Conservation (phyloP, 2,329 filamentous ascomycete species). For the Xylariales sp. region DNA sequence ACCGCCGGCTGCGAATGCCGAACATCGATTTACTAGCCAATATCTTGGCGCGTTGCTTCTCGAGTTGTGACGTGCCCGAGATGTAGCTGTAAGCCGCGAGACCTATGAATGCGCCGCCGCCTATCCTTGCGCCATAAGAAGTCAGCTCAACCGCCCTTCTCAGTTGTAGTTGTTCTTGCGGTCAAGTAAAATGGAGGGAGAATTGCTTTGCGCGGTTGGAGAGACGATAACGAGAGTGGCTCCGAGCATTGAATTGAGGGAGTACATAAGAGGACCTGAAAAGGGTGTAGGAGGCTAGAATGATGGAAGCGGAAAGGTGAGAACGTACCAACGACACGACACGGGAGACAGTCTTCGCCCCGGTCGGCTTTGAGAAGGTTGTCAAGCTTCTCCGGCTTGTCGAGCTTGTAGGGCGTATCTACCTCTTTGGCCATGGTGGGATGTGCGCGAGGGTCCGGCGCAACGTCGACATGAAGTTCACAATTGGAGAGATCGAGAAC, state of each 20-base stretch:
- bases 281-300: not conserved
- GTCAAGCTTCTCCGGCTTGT: constrained; percentile 58
- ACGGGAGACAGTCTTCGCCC: constrained; percentile 64
- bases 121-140: too few species aligned
- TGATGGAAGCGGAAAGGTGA: too few species aligned
- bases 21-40: constrained; percentile 65
- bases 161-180: too few species aligned
- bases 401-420: constrained; percentile 31
- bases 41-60: constrained; percentile 60
- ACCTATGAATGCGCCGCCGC: constrained; percentile 69
- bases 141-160: too few species aligned
- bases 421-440: constrained; percentile 39
- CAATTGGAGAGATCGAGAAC: too few species aligned
- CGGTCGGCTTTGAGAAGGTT: constrained; percentile 52
- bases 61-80: constrained; percentile 68
- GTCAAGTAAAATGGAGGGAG: too few species aligned
- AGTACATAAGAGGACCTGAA: not conserved
- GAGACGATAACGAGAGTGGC: too few species aligned
- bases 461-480: too few species aligned
- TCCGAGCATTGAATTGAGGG: too few species aligned
- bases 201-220: too few species aligned
- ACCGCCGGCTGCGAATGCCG: constrained; percentile 64
- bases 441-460: constrained; percentile 2
- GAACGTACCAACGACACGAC: constrained; percentile 65
- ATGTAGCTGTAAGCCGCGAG: constrained; percentile 74